A percentile compares a stretch with the other conserved stretches of the same genome.
Evolutionary conservation across 768 basidiomycete genomes (phyloP).

Genomic region (Pleurotus platypus): DNA sequence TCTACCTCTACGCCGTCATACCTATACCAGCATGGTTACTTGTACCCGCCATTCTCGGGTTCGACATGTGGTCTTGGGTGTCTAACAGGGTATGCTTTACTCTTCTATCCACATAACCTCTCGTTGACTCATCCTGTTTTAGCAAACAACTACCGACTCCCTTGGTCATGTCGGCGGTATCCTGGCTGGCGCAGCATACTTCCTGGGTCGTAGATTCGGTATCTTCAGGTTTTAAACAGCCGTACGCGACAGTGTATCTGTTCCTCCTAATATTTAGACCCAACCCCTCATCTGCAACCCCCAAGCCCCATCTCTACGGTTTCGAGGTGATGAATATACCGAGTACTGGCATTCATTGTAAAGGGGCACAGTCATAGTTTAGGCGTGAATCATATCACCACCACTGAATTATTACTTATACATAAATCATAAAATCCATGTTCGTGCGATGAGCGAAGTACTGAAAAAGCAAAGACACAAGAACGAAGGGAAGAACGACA

Average conservation of each 20-base stretch:
- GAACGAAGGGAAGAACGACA: neutral
- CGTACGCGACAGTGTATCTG: neutral
- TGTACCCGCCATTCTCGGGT: conserved; percentile 63
- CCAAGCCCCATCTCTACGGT: neutral
- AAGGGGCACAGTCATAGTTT: neutral
- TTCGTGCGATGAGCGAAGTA: neutral
- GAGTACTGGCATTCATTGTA: neutral
- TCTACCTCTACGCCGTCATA: conserved; percentile 71
- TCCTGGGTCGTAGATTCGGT: conserved; percentile 33
- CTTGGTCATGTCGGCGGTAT: conserved; percentile 71
- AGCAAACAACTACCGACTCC: conserved; percentile 55
- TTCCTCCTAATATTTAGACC: neutral
- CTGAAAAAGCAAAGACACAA: neutral
- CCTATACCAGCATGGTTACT: conserved; percentile 79
- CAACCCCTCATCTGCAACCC: neutral
- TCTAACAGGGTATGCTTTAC: conserved; percentile 31
- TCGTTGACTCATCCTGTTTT: conserved; percentile 6
- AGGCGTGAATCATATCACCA: neutral
- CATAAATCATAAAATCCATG: neutral
- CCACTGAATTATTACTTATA: neutral
- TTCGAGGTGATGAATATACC: too few relatives aligned
- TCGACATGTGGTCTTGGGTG: conserved; percentile 49
- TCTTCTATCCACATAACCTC: neutral
- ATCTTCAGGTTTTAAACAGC: conserved; percentile 17
- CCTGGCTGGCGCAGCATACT: conserved; percentile 58